Conservation (phyloP, 352 stramenopile genomes). For the Globisporangium splendens region DNA sequence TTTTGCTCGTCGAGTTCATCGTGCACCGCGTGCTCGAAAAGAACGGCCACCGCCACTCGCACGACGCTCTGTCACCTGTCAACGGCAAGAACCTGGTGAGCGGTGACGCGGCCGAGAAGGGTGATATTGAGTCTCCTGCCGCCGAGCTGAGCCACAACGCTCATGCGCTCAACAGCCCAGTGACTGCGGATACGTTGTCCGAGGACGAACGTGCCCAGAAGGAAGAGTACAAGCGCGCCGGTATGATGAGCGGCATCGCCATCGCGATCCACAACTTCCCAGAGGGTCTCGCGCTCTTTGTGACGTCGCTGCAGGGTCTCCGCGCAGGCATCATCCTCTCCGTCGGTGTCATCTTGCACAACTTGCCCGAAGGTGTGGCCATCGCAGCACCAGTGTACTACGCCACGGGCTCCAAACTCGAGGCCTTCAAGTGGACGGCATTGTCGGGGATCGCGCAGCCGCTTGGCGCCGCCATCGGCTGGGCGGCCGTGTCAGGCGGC, state of each 20-base stretch:
- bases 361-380: conserved; percentile 94
- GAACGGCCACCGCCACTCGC: conserved; percentile 23
- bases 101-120: conserved; percentile 23
- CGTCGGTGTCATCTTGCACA: conserved; percentile 94
- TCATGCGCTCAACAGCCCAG: conserved; percentile 8
- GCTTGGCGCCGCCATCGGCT: conserved; percentile 88
- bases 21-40: conserved; percentile 49
- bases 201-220: conserved; percentile 14
- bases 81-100: conserved; percentile 18
- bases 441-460: conserved; percentile 88
- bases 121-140: conserved; percentile 18
- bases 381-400: conserved; percentile 95
- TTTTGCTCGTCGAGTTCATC: conserved; percentile 61
- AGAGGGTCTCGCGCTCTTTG: conserved; percentile 94
- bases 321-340: conserved; percentile 87
- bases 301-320: conserved; percentile 87
- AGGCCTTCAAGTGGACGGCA: conserved; percentile 91
- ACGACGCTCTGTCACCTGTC: conserved; percentile 21
- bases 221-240: conserved; percentile 64
- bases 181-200: neutral
- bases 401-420: conserved; percentile 87
- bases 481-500: conserved; percentile 42
- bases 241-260: conserved; percentile 89
- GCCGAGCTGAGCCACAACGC: conserved; percentile 1
- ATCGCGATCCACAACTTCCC: conserved; percentile 98